A percentile compares a stretch with the other conserved stretches of the same genome.
phyloP scores from a whole-genome alignment of 208 protist genomes.

The Porcisia hertigi region DNA sequence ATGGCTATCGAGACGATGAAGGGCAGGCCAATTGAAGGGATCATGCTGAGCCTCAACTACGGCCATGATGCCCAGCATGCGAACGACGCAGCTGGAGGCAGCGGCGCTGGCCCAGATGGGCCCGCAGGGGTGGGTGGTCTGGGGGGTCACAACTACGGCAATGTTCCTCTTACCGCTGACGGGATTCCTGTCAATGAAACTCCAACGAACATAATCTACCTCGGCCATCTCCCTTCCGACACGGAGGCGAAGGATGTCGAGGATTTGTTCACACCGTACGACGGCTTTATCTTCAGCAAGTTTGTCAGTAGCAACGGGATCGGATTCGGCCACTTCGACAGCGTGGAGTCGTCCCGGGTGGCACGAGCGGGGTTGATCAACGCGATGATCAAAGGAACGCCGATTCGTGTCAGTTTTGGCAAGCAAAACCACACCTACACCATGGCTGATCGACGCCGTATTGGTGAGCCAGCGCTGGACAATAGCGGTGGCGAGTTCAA shows the following conservation, averaged over 20 bases:
- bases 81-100: constrained; percentile 6
- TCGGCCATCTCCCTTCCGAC: constrained; percentile 76
- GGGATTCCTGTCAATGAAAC: constrained; percentile 67
- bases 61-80: constrained; percentile 54
- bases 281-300: constrained; percentile 87
- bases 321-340: constrained; percentile 87
- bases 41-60: constrained; percentile 84
- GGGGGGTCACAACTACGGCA: constrained; percentile 7
- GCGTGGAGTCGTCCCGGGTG: constrained; percentile 54
- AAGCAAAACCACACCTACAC: constrained; percentile 81
- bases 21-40: constrained; percentile 66
- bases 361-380: constrained; percentile 64
- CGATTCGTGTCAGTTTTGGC: constrained; percentile 82
- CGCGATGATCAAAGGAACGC: constrained; percentile 57
- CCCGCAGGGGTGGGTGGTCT: constrained; percentile 4
- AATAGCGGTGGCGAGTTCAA: constrained; percentile 26
- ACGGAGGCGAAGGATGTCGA: constrained; percentile 69
- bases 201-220: constrained; percentile 86
- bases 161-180: constrained; percentile 29
- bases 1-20: constrained; percentile 80
- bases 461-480: constrained; percentile 15
- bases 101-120: constrained; percentile 9
- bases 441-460: constrained; percentile 61
- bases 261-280: constrained; percentile 64
- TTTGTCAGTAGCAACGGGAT: constrained; percentile 67